These are phyloP conservation scores for Syncephalastrum racemosum DNA, from an alignment of 371 early-diverging fungal genomes.

Conservation along the genomic window DNA sequence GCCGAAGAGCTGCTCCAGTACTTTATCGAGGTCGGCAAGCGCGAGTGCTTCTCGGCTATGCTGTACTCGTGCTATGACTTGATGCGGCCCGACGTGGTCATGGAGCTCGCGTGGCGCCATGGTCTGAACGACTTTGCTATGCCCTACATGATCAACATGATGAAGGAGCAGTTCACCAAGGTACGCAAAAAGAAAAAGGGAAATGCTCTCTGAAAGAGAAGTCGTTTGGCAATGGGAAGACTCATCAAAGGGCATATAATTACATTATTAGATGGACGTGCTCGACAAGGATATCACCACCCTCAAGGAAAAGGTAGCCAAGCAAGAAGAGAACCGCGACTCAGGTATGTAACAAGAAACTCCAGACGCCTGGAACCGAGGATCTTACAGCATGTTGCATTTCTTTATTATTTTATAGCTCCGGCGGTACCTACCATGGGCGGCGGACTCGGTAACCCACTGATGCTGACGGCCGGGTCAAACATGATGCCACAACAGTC, in stretches of 20 bases:
- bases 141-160: slow-evolving; percentile 93
- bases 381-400: not conserved
- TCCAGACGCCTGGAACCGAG: not conserved
- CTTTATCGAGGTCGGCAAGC: slow-evolving; percentile 88
- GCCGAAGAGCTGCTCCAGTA: slow-evolving; percentile 92
- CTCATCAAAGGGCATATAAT: not conserved
- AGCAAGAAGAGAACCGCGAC: slow-evolving; percentile 26
- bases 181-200: no score
- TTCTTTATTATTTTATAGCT: slow-evolving; percentile 4
- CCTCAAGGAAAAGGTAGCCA: slow-evolving; percentile 25
- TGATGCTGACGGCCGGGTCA: slow-evolving; percentile 59
- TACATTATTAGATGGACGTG: slow-evolving; percentile 15
- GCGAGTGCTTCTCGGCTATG: slow-evolving; percentile 92
- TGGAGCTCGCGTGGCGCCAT: slow-evolving; percentile 94
- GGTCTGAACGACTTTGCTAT: slow-evolving; percentile 88
- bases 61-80: slow-evolving; percentile 92
- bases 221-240: not conserved
- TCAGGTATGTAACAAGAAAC: slow-evolving; percentile 23
- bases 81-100: slow-evolving; percentile 88
- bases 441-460: slow-evolving; percentile 62
- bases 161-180: slow-evolving; percentile 82
- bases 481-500: slow-evolving; percentile 39
- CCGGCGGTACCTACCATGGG: slow-evolving; percentile 30
- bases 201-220: no score
- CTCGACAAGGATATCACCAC: slow-evolving; percentile 25